Percentiles rank a stretch among this genome's conserved stretches.
phyloP scores from a whole-genome alignment of 805 yeast species.

The Yamadazyma endophytica region DNA sequence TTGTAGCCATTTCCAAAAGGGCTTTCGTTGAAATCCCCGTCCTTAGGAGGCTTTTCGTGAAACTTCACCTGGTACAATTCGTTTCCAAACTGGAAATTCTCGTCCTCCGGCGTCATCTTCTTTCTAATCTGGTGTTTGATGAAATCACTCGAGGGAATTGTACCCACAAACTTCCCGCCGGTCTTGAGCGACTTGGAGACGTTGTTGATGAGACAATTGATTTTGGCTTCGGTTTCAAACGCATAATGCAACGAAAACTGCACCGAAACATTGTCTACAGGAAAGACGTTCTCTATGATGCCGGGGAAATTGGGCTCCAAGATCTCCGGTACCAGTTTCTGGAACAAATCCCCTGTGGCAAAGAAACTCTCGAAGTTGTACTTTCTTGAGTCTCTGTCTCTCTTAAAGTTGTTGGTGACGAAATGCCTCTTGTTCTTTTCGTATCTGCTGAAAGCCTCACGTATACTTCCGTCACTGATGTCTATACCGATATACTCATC shows the following conservation, averaged over 20 bases:
- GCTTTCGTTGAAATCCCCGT: constrained; percentile 59
- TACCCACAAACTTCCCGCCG: constrained; percentile 90
- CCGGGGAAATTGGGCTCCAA: constrained; percentile 61
- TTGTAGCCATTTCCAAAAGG: constrained; percentile 83
- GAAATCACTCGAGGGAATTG: constrained; percentile 88
- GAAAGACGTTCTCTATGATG: constrained; percentile 57
- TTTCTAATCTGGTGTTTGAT: constrained; percentile 56
- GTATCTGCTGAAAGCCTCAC: constrained; percentile 79
- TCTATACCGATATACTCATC: constrained; percentile 86
- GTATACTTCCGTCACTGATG: constrained; percentile 81
- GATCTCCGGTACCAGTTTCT: constrained; percentile 61
- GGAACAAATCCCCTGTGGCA: constrained; percentile 91
- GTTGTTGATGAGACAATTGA: constrained; percentile 67
- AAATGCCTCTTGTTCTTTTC: constrained; percentile 44
- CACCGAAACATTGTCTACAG: constrained; percentile 83
- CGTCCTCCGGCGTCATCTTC: constrained; percentile 13
- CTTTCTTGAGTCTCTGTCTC: constrained; percentile 36
- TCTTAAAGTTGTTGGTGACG: constrained; percentile 20
- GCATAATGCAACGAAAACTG: constrained; percentile 97
- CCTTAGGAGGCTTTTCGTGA: constrained; percentile 71
- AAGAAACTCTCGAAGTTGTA: constrained; percentile 74
- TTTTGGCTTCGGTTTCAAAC: constrained; percentile 78
- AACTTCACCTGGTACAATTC: constrained; percentile 77
- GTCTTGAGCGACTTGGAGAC: constrained; percentile 68
- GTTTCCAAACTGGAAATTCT: constrained; percentile 63